These are phyloP conservation scores for Alternaria triticina DNA, from an alignment of 2,329 filamentous ascomycete species.

Conservation along the genomic window DNA sequence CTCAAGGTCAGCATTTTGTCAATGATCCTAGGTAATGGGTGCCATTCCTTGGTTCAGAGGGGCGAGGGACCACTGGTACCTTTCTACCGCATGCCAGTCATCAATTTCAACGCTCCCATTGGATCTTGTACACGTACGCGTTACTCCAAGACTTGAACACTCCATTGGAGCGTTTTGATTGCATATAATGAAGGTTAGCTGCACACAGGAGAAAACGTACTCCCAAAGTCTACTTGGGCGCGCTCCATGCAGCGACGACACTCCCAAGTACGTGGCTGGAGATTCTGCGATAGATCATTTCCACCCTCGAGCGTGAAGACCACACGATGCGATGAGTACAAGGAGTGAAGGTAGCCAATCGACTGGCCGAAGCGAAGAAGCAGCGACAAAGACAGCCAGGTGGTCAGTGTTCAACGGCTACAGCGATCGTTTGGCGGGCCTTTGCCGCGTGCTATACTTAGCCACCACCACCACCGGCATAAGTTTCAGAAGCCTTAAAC, in stretches of 20 bases:
- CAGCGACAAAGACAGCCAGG: constrained; percentile 11
- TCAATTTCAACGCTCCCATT: background rate
- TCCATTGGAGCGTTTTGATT: background rate
- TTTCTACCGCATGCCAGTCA: background rate
- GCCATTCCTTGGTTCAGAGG: background rate
- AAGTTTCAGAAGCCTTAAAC: background rate
- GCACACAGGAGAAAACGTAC: background rate
- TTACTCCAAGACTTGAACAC: background rate
- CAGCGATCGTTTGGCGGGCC: constrained; percentile 6
- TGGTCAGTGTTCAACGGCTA: constrained; percentile 16
- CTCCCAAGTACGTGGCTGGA: background rate
- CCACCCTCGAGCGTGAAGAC: background rate
- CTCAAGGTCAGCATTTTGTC: background rate
- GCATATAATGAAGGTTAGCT: background rate
- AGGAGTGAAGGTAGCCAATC: background rate
- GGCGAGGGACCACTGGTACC: background rate
- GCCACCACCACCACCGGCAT: background rate
- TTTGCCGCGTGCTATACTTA: background rate
- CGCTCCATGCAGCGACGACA: background rate
- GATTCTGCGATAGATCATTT: background rate
- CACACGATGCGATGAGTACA: background rate
- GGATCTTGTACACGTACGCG: background rate
- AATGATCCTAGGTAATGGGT: background rate
- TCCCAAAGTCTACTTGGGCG: background rate
- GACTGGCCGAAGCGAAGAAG: constrained; percentile 9